Conservation (phyloP, 306 rosid species). For the Cucurbita maxima region DNA sequence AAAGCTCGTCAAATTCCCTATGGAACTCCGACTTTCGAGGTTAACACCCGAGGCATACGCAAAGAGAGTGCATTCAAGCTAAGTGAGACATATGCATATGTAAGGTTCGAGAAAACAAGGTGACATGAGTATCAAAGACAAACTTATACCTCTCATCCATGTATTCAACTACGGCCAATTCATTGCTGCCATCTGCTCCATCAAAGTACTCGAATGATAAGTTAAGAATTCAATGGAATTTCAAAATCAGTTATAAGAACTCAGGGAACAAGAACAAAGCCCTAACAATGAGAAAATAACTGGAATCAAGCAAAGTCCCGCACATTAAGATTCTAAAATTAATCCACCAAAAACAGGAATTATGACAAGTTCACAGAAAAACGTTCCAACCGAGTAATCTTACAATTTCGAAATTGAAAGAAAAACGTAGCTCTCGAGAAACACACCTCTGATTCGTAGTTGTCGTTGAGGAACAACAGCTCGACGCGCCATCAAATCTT, state of each 20-base stretch:
- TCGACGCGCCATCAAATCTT: conserved; percentile 38
- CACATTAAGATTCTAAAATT: too few species aligned
- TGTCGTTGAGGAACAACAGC: conserved; percentile 21
- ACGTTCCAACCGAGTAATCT: background rate
- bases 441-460: conserved; percentile 21
- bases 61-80: too few species aligned
- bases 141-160: conserved; percentile 50
- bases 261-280: background rate
- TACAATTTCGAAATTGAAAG: background rate
- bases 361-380: background rate
- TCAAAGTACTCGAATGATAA: conserved; percentile 20
- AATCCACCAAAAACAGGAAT: background rate
- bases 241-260: background rate
- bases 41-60: too few species aligned
- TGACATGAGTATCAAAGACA: too few species aligned
- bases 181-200: conserved; percentile 40
- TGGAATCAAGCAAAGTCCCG: too few species aligned
- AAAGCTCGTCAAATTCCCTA: too few species aligned
- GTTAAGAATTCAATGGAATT: background rate
- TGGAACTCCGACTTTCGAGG: too few species aligned
- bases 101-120: too few species aligned
- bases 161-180: conserved; percentile 65
- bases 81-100: too few species aligned
- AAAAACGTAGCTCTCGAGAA: background rate
- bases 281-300: background rate